Conservation (phyloP, 2,329 filamentous ascomycete species). For the Didymella pinodella region DNA sequence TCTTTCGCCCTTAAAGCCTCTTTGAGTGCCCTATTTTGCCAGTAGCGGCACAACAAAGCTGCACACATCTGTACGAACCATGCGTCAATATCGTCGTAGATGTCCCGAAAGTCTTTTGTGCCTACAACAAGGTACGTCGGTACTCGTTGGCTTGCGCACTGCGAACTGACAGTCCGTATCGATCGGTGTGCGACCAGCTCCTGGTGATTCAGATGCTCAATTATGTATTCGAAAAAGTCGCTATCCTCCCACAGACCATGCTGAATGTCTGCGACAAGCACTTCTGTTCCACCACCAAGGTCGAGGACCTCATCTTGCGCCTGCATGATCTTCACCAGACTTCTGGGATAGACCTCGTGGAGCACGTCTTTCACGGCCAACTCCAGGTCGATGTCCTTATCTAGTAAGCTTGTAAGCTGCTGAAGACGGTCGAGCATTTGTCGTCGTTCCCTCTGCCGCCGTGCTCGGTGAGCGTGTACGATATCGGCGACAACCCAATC, state of each 20-base stretch:
- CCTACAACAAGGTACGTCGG: constrained; percentile 51
- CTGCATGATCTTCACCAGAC: constrained; percentile 39
- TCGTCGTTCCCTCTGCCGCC: constrained; percentile 53
- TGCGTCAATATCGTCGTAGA: constrained; percentile 59
- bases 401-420: constrained; percentile 29
- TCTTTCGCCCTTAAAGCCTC: constrained; percentile 57
- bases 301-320: constrained; percentile 33
- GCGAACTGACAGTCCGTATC: constrained; percentile 51
- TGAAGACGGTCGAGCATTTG: constrained; percentile 51
- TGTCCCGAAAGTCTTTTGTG: constrained; percentile 52
- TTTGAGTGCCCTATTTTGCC: constrained; percentile 51
- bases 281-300: constrained; percentile 36
- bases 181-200: constrained; percentile 36
- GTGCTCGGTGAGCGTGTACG: constrained; percentile 48
- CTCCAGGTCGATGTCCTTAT: constrained; percentile 34
- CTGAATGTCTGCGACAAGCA: constrained; percentile 43
- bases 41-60: constrained; percentile 48
- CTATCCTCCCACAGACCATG: constrained; percentile 57
- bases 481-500: constrained; percentile 55
- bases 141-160: constrained; percentile 45
- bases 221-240: constrained; percentile 51
- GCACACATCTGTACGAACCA: constrained; percentile 57
- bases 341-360: constrained; percentile 46
- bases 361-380: constrained; percentile 43
- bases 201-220: constrained; percentile 49